Percentiles rank a stretch among this genome's conserved stretches.
phyloP scores from a whole-genome alignment of 345 rosid species.

The Sisymbrium altissimum region DNA sequence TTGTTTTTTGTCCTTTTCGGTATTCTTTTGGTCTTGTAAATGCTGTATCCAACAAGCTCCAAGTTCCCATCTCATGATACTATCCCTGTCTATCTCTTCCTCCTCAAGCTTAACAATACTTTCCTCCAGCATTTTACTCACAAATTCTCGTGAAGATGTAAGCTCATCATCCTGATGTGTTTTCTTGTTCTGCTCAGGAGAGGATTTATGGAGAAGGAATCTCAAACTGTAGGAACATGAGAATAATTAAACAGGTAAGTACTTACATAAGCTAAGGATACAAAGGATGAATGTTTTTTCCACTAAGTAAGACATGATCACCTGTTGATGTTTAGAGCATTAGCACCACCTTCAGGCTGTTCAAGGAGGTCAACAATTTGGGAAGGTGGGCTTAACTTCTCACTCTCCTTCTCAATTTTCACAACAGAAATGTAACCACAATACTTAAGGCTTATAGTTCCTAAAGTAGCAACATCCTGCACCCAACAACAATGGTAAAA shows the following conservation, averaged over 20 bases:
- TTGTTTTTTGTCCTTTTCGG: constrained; percentile 78
- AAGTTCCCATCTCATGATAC: constrained; percentile 93
- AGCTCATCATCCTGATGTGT: constrained; percentile 53
- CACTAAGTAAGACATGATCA: constrained; percentile 12
- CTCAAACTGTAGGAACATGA: constrained; percentile 63
- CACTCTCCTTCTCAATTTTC: constrained; percentile 58
- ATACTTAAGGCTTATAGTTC: constrained; percentile 71
- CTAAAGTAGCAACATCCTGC: constrained; percentile 86
- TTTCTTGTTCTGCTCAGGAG: constrained; percentile 52
- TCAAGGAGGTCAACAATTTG: constrained; percentile 69
- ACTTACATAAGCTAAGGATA: constrained; percentile 6
- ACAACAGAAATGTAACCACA: constrained; percentile 84
- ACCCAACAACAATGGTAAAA: constrained; percentile 26
- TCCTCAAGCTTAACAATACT: constrained; percentile 81
- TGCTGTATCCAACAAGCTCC: constrained; percentile 99
- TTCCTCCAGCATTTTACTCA: constrained; percentile 72
- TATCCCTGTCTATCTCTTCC: constrained; percentile 47
- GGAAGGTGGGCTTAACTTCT: constrained; percentile 44
- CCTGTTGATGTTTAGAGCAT: constrained; percentile 96
- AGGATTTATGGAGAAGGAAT: constrained; percentile 64
- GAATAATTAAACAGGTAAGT: background rate
- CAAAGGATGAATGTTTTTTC: background rate
- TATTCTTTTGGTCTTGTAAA: constrained; percentile 85
- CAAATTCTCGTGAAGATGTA: constrained; percentile 50
- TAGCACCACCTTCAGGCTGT: constrained; percentile 98